Conservation (phyloP, 140 eudicot species). For the Flaveria floridana region DNA sequence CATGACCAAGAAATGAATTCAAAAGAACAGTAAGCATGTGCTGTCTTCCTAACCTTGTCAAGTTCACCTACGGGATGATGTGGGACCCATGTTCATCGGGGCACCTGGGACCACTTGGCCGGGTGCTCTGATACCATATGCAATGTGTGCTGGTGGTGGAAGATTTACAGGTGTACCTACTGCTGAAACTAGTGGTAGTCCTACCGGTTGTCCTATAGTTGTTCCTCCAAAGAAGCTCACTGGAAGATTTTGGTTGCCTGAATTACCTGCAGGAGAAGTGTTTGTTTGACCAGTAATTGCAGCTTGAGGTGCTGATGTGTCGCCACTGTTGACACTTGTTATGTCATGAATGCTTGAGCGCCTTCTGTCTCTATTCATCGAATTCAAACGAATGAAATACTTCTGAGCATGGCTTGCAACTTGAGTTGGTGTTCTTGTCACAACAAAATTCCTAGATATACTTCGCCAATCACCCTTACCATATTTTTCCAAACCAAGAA, state of each 20-base stretch:
- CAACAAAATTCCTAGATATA: conserved; percentile 65
- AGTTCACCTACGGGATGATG: conserved; percentile 59
- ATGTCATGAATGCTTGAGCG: conserved; percentile 76
- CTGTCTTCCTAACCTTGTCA: conserved; percentile 33
- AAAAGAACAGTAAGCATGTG: conserved; percentile 23
- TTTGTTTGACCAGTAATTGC: conserved; percentile 50
- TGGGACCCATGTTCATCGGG: conserved; percentile 49
- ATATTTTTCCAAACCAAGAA: conserved; percentile 66
- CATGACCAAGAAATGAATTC: conserved; percentile 14
- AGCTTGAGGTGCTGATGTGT: conserved; percentile 43
- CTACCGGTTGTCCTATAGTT: conserved; percentile 41
- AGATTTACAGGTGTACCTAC: conserved; percentile 76
- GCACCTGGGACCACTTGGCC: conserved; percentile 62
- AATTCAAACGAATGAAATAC: conserved; percentile 62
- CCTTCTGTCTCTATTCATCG: conserved; percentile 64
- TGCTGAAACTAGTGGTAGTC: conserved; percentile 55
- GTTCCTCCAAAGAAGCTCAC: conserved; percentile 26
- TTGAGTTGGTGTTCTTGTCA: conserved; percentile 71
- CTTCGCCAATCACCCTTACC: conserved; percentile 84
- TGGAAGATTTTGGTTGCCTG: conserved; percentile 38
- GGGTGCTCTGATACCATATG: conserved; percentile 52
- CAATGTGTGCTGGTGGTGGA: conserved; percentile 52
- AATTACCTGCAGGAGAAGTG: conserved; percentile 43
- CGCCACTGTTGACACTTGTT: conserved; percentile 58
- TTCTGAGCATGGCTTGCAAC: conserved; percentile 78